Conservation (phyloP, 306 rosid genomes). For the Oemleria cerasiformis region DNA sequence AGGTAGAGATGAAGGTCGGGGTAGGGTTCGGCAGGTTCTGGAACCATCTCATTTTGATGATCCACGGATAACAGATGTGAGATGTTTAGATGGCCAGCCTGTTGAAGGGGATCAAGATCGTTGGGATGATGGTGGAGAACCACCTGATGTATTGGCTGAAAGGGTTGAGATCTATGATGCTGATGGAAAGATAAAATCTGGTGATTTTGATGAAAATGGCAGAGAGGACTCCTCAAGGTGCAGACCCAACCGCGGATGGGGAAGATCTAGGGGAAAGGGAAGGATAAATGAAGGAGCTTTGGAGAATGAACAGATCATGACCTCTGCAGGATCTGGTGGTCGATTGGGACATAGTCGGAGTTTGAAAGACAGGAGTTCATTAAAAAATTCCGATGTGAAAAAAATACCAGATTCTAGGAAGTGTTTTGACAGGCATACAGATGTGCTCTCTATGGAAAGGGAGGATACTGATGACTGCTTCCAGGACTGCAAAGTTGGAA, state of each 20-base stretch:
- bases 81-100: slow-evolving; percentile 56
- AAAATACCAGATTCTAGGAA: slow-evolving; percentile 57
- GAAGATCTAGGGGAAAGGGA: slow-evolving; percentile 75
- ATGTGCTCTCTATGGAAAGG: slow-evolving; percentile 52
- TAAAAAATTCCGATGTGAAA: slow-evolving; percentile 52
- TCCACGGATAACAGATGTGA: slow-evolving; percentile 56
- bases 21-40: slow-evolving; percentile 64
- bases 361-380: slow-evolving; percentile 53
- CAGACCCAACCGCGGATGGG: slow-evolving; percentile 65
- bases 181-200: slow-evolving; percentile 63
- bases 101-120: slow-evolving; percentile 58
- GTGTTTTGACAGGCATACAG: slow-evolving; percentile 41
- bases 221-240: slow-evolving; percentile 81
- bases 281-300: slow-evolving; percentile 62
- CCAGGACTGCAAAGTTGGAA: slow-evolving; percentile 75
- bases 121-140: slow-evolving; percentile 57
- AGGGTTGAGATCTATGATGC: slow-evolving; percentile 38
- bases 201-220: slow-evolving; percentile 71
- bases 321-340: slow-evolving; percentile 75
- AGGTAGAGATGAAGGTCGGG: slow-evolving; percentile 78
- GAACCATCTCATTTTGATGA: slow-evolving; percentile 76
- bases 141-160: slow-evolving; percentile 51
- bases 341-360: slow-evolving; percentile 60
- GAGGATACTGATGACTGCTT: slow-evolving; percentile 81
- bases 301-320: slow-evolving; percentile 61